These are phyloP conservation scores for Telopea speciosissima DNA, from an alignment of 177 flowering plant genomes.

Conservation along the genomic window DNA sequence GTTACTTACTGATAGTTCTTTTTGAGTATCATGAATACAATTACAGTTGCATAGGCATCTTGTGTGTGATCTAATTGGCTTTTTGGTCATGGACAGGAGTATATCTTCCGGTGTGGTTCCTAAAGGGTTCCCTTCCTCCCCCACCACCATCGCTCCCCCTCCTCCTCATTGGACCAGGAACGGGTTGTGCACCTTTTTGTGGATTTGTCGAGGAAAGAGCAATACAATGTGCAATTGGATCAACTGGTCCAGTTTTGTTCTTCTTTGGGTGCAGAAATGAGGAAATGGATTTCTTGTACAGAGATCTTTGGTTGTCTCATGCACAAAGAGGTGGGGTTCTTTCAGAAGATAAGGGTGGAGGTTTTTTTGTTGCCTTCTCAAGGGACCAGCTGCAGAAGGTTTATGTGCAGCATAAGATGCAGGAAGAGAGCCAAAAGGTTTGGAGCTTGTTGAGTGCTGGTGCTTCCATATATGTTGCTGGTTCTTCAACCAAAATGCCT, in stretches of 20 bases:
- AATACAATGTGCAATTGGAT: conserved; percentile 32
- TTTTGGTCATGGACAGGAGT: conserved; percentile 36
- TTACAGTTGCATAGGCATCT: background rate
- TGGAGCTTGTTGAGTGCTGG: conserved; percentile 65
- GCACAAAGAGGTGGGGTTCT: conserved; percentile 55
- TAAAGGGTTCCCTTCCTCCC: conserved; percentile 69
- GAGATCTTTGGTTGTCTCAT: conserved; percentile 79
- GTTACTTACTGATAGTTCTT: background rate
- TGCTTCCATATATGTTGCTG: conserved; percentile 84
- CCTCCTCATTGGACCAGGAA: conserved; percentile 91
- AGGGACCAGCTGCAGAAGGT: conserved; percentile 83
- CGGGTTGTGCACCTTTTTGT: conserved; percentile 96
- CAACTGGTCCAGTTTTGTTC: conserved; percentile 65
- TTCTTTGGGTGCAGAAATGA: conserved; percentile 92
- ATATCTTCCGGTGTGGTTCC: conserved; percentile 81
- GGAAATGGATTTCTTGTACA: conserved; percentile 64
- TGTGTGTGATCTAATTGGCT: conserved; percentile 2
- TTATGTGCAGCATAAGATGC: conserved; percentile 90
- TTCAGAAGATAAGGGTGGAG: conserved; percentile 81
- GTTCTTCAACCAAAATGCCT: conserved; percentile 94
- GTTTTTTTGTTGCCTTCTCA: conserved; percentile 86
- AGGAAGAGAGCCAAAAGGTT: conserved; percentile 49
- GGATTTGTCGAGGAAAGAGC: conserved; percentile 86
- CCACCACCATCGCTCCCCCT: conserved; percentile 81
- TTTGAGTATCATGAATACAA: background rate